Percentiles rank a stretch among this genome's conserved stretches.
These are phyloP conservation scores for Nicotiana sylvestris DNA, from an alignment of 257 asterid species.

Conservation along the genomic window DNA sequence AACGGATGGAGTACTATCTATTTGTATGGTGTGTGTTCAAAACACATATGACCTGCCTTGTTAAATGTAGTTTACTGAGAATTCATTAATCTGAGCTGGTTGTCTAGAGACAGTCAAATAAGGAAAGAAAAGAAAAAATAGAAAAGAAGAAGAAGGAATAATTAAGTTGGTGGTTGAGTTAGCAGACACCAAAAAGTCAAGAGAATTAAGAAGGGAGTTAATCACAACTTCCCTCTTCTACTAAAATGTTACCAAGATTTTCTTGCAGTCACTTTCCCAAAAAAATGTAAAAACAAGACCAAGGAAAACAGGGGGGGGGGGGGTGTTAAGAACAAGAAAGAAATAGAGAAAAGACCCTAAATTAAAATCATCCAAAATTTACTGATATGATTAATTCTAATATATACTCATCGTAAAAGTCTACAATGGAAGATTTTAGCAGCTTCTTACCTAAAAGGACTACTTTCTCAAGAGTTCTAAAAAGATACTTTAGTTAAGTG, in stretches of 20 bases:
- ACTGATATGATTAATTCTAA: not conserved
- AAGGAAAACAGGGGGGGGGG: not conserved
- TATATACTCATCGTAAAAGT: not conserved
- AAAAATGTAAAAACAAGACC: too few relatives aligned
- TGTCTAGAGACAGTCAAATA: not conserved
- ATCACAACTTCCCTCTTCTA: not conserved
- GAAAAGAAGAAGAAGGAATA: not conserved
- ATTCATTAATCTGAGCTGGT: not conserved
- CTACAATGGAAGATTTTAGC: not conserved
- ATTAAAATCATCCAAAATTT: not conserved
- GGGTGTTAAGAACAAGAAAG: not conserved
- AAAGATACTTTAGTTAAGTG: too few relatives aligned
- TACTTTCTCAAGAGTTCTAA: too few relatives aligned
- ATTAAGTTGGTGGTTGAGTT: slow-evolving; percentile 18
- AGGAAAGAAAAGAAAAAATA: not conserved
- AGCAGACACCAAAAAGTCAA: slow-evolving; percentile 19
- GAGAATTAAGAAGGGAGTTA: slow-evolving; percentile 7
- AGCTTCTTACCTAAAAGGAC: not conserved
- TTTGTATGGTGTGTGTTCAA: not conserved
- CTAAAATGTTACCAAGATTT: not conserved
- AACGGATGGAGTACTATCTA: too few relatives aligned
- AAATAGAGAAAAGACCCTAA: not conserved
- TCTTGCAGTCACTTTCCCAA: not conserved
- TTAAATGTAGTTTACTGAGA: not conserved
- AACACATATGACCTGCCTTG: not conserved